A percentile compares a stretch with the other conserved stretches of the same genome.
Evolutionary conservation across 139 green algal genomes (phyloP).

Genomic region (Coelastrella sp.): DNA sequence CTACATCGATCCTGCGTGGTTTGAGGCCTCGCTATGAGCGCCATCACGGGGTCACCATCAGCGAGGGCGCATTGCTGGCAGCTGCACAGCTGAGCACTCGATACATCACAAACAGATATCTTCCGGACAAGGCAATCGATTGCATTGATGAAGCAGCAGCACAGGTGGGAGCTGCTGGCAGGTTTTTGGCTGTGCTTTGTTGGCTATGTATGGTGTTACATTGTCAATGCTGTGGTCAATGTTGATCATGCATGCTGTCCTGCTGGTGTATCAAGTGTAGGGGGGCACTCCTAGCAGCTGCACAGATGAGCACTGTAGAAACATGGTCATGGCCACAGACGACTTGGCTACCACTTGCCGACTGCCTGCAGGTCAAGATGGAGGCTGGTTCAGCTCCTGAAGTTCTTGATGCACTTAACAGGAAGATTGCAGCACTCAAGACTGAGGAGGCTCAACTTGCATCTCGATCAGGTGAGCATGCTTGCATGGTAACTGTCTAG

Average conservation of each 20-base stretch:
- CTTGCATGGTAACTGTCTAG: background rate
- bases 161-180: slow-evolving; percentile 61
- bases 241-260: background rate
- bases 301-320: no score
- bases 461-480: slow-evolving; percentile 7
- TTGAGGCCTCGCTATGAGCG: slow-evolving; percentile 94
- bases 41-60: slow-evolving; percentile 86
- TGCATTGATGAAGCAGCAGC: slow-evolving; percentile 93
- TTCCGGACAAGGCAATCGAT: slow-evolving; percentile 94
- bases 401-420: slow-evolving; percentile 61
- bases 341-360: no score
- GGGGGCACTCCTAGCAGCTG: no score
- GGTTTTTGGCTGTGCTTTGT: background rate
- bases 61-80: slow-evolving; percentile 93
- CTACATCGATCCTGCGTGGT: slow-evolving; percentile 95
- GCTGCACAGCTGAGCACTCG: slow-evolving; percentile 84
- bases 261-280: no score
- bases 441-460: slow-evolving; percentile 40
- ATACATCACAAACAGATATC: slow-evolving; percentile 92
- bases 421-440: slow-evolving; percentile 51
- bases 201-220: background rate
- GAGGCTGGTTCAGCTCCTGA: slow-evolving; percentile 60
- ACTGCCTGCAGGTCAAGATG: slow-evolving; percentile 69
- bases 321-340: no score
- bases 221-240: background rate